phyloP scores from a whole-genome alignment of 495 filamentous ascomycete genomes.

The Aspergillus leporis region DNA sequence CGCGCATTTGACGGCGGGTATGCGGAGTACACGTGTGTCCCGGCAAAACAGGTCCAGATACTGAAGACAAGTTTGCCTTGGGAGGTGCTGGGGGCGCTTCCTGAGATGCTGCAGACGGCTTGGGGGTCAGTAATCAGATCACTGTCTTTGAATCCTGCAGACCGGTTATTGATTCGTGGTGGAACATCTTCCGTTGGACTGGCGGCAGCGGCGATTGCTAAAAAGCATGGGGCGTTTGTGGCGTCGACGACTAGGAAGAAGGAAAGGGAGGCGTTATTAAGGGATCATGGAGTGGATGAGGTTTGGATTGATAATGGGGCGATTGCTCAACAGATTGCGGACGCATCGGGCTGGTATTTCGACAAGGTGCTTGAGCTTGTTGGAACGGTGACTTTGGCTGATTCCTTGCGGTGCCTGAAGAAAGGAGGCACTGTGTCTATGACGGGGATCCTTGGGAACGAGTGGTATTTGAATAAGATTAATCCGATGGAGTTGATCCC shows the following conservation, averaged over 20 bases:
- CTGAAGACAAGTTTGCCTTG: slow-evolving; percentile 39
- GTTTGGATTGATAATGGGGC: slow-evolving; percentile 43
- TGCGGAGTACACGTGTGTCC: slow-evolving; percentile 53
- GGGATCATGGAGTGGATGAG: slow-evolving; percentile 38
- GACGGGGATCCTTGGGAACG: slow-evolving; percentile 52
- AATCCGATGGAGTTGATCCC: slow-evolving; percentile 49
- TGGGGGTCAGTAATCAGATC: slow-evolving; percentile 45
- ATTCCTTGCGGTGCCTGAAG: slow-evolving; percentile 42
- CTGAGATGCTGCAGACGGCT: slow-evolving; percentile 58
- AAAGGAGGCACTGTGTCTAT: slow-evolving; percentile 48
- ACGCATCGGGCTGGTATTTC: slow-evolving; percentile 31
- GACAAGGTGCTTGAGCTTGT: slow-evolving; percentile 54
- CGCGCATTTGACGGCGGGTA: slow-evolving; percentile 54
- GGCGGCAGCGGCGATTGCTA: slow-evolving; percentile 50
- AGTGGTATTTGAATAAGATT: slow-evolving; percentile 46
- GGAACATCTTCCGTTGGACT: slow-evolving; percentile 51
- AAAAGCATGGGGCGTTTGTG: slow-evolving; percentile 37
- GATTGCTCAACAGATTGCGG: slow-evolving; percentile 35
- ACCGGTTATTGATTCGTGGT: slow-evolving; percentile 50
- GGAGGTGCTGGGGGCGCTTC: slow-evolving; percentile 49
- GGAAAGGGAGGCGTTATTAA: slow-evolving; percentile 37
- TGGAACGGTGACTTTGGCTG: slow-evolving; percentile 39
- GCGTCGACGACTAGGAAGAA: slow-evolving; percentile 41
- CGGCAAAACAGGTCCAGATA: slow-evolving; percentile 42
- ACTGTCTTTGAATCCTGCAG: slow-evolving; percentile 40